Evolutionary conservation across 2,329 filamentous ascomycete genomes (phyloP), one percentile per base, ranked within the genome.

Genomic region (Exserohilum rostratum): DNA sequence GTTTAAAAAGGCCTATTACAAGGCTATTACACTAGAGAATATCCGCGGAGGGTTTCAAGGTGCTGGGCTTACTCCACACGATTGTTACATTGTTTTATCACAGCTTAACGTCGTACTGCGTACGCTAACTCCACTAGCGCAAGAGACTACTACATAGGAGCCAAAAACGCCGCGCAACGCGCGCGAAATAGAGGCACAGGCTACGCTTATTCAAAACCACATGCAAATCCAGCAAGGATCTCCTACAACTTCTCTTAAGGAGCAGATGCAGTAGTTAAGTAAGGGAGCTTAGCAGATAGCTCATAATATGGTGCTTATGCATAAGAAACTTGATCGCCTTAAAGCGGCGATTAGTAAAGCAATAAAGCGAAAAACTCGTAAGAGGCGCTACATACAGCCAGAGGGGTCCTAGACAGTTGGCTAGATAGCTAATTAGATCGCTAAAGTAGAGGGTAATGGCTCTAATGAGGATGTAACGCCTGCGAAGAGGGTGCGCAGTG

Each of bases 51-150:
- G n/a, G n/a, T n/a, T n/a, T n/a, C n/a, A n/a, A n/a, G n/a, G n/a
- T 53, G 67, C 70, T 65, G 58, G 73, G 18, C 58, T 76, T 55
- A 56, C 72, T 44, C 72, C 66, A 55, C 63, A 67, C 39, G 44
- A 74, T 60, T 66, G 65, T 60, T 50, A 72, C 29, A 58, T 46
- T 39, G 68, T 74, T 20, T 44, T 75, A 56, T 71, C 60, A 48
- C 72, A 70, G 64, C 70, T 75, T 57, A 59, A 67, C 53, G 56
- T 65, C 15, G 27, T 55, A 50, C 40, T 65, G 11, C 56, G 40
- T 35, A 64, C 58, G 40, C 56, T 42, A 39, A 60, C 52, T n/a
- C 53, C 47, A 35, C 22, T 46, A 27, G 15, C 37, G 13, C 50
- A 29, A 45, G 25, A 15, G 6, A 40, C 13, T 2, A 29, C 22